A percentile compares a stretch with the other conserved stretches of the same genome.
These are phyloP conservation scores for Syncephalastrum sp. DNA, from an alignment of 371 early-diverging fungal species.

Conservation along the genomic window DNA sequence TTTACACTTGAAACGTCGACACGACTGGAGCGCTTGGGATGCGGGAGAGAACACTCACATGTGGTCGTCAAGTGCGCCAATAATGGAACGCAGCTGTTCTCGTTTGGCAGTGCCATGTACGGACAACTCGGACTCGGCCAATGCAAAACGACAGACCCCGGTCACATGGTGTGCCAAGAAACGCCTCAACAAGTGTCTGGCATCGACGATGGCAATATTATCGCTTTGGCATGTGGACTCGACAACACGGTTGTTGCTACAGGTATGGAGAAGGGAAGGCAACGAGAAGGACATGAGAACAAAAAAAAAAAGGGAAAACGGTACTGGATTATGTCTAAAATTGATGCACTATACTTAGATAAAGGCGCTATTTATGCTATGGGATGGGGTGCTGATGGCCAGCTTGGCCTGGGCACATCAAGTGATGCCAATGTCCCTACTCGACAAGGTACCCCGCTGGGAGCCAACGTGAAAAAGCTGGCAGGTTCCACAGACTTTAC, in stretches of 20 bases:
- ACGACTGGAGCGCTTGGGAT: conserved; percentile 25
- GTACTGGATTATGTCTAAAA: background rate
- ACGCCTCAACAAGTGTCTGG: conserved; percentile 16
- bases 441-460: conserved; percentile 31
- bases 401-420: conserved; percentile 65
- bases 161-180: conserved; percentile 21
- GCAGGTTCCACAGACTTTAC: conserved; percentile 75
- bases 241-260: conserved; percentile 72
- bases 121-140: conserved; percentile 63
- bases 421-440: conserved; percentile 49
- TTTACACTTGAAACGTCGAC: conserved; percentile 16
- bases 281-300: no score
- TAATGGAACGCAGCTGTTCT: conserved; percentile 41
- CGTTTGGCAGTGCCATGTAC: conserved; percentile 70
- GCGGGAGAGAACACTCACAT: conserved; percentile 65
- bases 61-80: conserved; percentile 34
- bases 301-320: background rate
- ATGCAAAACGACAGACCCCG: conserved; percentile 32
- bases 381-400: conserved; percentile 87
- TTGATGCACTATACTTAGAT: conserved; percentile 20
- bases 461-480: conserved; percentile 46
- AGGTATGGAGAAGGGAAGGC: conserved; percentile 22
- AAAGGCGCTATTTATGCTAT: conserved; percentile 58
- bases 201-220: conserved; percentile 28
- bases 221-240: conserved; percentile 67